Conservation (phyloP, 2,329 filamentous ascomycete species). For the Fusarium kyushuense region DNA sequence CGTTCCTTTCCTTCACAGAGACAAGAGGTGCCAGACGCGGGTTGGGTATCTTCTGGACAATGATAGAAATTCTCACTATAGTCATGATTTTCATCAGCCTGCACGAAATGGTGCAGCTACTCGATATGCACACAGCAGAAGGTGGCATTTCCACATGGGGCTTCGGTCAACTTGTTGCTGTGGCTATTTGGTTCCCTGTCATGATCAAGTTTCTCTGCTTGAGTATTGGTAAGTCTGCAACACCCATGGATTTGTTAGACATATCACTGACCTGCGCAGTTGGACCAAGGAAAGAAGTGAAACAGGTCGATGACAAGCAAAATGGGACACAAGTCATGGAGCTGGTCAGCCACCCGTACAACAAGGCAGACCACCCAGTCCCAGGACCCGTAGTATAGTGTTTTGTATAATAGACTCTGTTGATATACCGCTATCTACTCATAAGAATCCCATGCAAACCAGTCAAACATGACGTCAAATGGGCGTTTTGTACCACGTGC, state of each 20-base stretch:
- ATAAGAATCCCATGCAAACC: constrained; percentile 18
- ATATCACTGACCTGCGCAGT: background rate
- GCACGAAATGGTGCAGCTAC: background rate
- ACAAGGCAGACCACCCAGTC: background rate
- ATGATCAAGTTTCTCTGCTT: background rate
- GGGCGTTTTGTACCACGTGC: background rate
- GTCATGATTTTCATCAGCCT: background rate
- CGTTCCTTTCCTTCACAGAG: background rate
- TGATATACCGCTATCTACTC: background rate
- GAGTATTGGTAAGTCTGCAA: background rate
- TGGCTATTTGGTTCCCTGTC: constrained; percentile 11
- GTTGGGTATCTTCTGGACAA: background rate
- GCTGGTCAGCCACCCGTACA: background rate
- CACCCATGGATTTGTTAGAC: rapidly evolving
- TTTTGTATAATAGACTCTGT: background rate
- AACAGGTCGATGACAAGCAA: rapidly evolving
- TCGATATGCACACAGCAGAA: background rate
- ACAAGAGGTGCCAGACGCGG: background rate
- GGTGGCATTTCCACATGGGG: background rate
- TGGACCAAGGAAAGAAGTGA: background rate
- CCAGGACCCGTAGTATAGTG: background rate
- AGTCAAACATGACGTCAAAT: constrained; percentile 15
- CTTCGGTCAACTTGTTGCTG: constrained; percentile 16
- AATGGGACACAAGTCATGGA: background rate
- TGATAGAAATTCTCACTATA: rapidly evolving